Percentiles rank a stretch among this genome's conserved stretches.
These are phyloP conservation scores for Pogostemon cablin DNA, from an alignment of 257 asterid species.

Conservation along the genomic window DNA sequence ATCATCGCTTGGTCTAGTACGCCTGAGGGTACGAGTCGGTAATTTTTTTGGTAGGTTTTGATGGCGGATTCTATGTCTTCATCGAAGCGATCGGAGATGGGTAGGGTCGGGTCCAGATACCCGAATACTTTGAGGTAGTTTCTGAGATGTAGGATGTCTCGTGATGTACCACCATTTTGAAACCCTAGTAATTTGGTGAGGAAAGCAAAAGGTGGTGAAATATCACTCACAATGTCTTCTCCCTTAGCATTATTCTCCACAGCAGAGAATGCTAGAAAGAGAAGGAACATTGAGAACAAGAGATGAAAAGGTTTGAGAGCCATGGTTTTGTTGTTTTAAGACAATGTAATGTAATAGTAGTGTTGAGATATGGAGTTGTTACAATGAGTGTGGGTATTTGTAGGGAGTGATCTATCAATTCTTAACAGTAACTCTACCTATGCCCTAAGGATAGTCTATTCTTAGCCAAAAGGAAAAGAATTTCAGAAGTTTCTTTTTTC, in stretches of 20 bases:
- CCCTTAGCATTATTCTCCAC: slow-evolving; percentile 11
- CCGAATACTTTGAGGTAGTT: slow-evolving; percentile 37
- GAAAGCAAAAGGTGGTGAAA: slow-evolving; percentile 35
- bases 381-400: background rate
- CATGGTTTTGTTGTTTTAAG: slow-evolving; percentile 18
- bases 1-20: slow-evolving; percentile 30
- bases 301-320: slow-evolving; percentile 21
- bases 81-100: slow-evolving; percentile 33
- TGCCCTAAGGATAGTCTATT: background rate
- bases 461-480: background rate
- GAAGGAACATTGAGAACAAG: background rate
- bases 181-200: slow-evolving; percentile 35
- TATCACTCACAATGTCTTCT: background rate
- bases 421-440: background rate
- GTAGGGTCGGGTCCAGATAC: slow-evolving; percentile 29
- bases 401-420: background rate
- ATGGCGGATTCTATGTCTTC: slow-evolving; percentile 36
- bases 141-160: slow-evolving; percentile 35
- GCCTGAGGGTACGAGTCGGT: slow-evolving; percentile 34
- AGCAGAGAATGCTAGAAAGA: slow-evolving; percentile 11
- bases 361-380: background rate
- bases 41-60: slow-evolving; percentile 38
- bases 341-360: too few relatives aligned
- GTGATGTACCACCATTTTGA: slow-evolving; percentile 34
- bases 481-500: background rate